Conservation (phyloP, 106 monocot species). For the Triglochin maritima region DNA sequence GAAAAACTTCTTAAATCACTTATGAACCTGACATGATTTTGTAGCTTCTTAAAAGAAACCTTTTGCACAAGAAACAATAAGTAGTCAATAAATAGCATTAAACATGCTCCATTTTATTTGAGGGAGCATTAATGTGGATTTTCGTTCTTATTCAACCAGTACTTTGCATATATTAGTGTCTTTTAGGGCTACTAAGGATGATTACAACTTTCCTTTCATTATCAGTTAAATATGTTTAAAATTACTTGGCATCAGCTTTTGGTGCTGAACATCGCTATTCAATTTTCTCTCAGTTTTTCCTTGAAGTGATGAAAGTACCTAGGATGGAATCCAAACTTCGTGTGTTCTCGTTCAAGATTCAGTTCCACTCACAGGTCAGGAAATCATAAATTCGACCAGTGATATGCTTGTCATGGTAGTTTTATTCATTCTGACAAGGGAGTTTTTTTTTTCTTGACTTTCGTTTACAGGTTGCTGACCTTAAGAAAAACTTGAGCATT, state of each 20-base stretch:
- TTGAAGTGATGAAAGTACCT: constrained; percentile 95
- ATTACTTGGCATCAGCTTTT: constrained; percentile 3
- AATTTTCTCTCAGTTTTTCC: constrained; percentile 43
- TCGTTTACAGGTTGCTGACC: constrained; percentile 54
- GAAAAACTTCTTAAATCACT: not conserved
- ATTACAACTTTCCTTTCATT: too few species aligned
- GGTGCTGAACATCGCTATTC: not conserved
- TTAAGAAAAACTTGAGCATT: constrained; percentile 53
- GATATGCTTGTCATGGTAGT: not conserved
- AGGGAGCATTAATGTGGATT: too few species aligned
- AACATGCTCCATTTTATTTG: too few species aligned
- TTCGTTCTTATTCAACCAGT: too few species aligned
- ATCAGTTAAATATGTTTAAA: not conserved
- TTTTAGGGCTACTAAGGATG: too few species aligned
- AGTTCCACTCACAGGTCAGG: constrained; percentile 65
- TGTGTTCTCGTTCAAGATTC: constrained; percentile 91
- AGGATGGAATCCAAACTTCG: constrained; percentile 88
- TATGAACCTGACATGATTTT: too few species aligned
- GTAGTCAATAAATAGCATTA: too few species aligned
- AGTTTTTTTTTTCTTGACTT: not conserved
- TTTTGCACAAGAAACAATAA: too few species aligned
- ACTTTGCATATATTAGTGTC: too few species aligned
- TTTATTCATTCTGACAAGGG: not conserved
- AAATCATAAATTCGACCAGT: not conserved
- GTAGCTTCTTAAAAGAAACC: too few species aligned